Percentiles rank a stretch among this genome's conserved stretches.
Conservation (phyloP, 139 green algal genomes). For the Raphidocelis subcapitata region DNA sequence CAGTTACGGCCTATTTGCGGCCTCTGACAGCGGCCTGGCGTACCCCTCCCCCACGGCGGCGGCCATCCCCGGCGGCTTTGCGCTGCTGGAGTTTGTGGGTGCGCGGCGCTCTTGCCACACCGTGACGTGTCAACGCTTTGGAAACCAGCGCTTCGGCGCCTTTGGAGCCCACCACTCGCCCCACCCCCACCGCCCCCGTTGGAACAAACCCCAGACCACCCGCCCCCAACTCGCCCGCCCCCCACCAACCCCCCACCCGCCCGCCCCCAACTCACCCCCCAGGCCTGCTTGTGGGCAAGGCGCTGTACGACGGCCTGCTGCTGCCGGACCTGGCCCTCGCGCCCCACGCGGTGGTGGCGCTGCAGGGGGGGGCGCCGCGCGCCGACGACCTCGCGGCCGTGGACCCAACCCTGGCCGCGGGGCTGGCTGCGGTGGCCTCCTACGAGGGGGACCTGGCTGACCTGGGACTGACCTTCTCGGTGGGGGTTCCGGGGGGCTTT, state of each 20-base stretch:
- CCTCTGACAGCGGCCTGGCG: constrained; percentile 40
- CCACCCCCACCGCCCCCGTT: no score
- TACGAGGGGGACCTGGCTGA: constrained; percentile 67
- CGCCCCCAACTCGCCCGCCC: no score
- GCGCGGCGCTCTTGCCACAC: no score
- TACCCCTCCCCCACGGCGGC: constrained; percentile 69
- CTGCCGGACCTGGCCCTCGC: constrained; percentile 74
- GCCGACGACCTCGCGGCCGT: constrained; percentile 73
- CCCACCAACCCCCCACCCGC: no score
- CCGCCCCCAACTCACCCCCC: no score
- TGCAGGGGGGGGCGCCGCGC: constrained; percentile 57
- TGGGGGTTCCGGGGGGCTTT: no score
- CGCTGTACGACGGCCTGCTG: constrained; percentile 82
- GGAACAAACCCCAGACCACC: no score
- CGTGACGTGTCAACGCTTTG: neutral
- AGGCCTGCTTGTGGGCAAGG: constrained; percentile 68
- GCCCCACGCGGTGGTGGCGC: constrained; percentile 22
- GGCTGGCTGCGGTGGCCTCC: constrained; percentile 57
- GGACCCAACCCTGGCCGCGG: constrained; percentile 54
- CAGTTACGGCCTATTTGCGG: constrained; percentile 64
- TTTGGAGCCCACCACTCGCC: neutral
- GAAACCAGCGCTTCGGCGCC: neutral
- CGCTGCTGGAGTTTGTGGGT: constrained; percentile 75
- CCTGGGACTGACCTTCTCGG: constrained; percentile 77
- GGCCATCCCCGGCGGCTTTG: constrained; percentile 40